A percentile compares a stretch with the other conserved stretches of the same genome.
phyloP scores from a whole-genome alignment of 768 basidiomycete species.

The Leucocoprinus sp. region DNA sequence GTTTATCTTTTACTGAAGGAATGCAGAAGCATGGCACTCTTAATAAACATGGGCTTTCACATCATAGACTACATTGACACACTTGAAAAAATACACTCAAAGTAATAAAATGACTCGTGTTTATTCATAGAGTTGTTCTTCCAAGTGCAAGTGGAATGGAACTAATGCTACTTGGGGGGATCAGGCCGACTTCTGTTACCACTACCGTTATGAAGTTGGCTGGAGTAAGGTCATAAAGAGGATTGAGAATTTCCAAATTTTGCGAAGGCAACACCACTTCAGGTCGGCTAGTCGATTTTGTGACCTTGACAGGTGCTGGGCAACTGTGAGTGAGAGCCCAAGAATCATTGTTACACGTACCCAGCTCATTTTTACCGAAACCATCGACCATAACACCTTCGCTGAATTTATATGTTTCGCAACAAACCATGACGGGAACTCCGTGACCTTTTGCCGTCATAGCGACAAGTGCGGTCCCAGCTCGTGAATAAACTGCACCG shows the following conservation, averaged over 20 bases:
- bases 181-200: constrained; percentile 94
- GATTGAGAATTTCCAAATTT: constrained; percentile 73
- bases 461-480: constrained; percentile 91
- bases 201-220: constrained; percentile 90
- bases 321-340: constrained; percentile 1
- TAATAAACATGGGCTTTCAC: too few relatives aligned
- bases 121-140: constrained; percentile 32
- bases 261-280: constrained; percentile 26
- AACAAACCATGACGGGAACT: constrained; percentile 93
- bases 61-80: too few relatives aligned
- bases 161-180: constrained; percentile 86
- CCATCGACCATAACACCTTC: constrained; percentile 89
- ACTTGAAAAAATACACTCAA: background rate
- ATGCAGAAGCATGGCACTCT: too few relatives aligned
- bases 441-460: constrained; percentile 90
- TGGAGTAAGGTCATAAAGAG: constrained; percentile 92
- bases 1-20: too few relatives aligned
- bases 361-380: constrained; percentile 94
- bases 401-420: constrained; percentile 98
- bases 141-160: constrained; percentile 72
- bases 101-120: background rate
- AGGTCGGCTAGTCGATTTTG: constrained; percentile 19
- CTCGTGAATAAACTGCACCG: constrained; percentile 87
- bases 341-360: constrained; percentile 31
- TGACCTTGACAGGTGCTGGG: constrained; percentile 29